phyloP scores from a whole-genome alignment of 192 early-diverging fungal genomes.

The Allomyces javanicus region DNA sequence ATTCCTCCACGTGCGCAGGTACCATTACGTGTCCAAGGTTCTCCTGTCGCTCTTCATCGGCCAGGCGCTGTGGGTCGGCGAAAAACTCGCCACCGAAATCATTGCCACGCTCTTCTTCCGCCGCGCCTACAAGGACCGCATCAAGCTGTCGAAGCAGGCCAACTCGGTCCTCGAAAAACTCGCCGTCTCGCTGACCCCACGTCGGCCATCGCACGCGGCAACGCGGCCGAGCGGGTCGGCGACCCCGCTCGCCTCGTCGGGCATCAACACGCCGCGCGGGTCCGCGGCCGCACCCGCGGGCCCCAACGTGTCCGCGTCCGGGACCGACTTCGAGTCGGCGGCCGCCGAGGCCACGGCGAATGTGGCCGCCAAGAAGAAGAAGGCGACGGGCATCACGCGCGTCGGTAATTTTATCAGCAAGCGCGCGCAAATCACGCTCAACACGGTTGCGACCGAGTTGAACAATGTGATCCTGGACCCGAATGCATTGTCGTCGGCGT shows the following conservation, averaged over 20 bases:
- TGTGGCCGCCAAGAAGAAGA: background rate
- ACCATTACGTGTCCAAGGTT: background rate
- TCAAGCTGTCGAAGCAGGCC: slow-evolving; percentile 12
- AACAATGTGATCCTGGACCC: background rate
- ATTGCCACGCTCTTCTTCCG: slow-evolving; percentile 44
- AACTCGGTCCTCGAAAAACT: background rate
- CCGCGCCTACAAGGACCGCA: slow-evolving; percentile 41
- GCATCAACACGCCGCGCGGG: background rate
- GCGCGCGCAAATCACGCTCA: background rate
- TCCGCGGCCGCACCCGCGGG: background rate
- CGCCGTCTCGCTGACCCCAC: background rate
- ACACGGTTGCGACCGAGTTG: background rate
- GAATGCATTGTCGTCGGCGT: background rate
- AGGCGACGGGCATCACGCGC: background rate
- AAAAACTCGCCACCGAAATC: slow-evolving; percentile 40
- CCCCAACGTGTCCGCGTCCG: background rate
- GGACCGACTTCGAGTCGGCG: background rate
- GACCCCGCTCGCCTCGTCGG: background rate
- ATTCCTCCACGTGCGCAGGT: too few relatives aligned
- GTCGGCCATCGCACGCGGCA: too few relatives aligned
- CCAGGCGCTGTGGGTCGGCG: slow-evolving; percentile 24
- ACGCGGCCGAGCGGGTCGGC: too few relatives aligned
- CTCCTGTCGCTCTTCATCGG: slow-evolving; percentile 23
- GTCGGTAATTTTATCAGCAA: background rate
- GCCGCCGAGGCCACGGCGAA: background rate